A percentile compares a stretch with the other conserved stretches of the same genome.
Evolutionary conservation across 768 basidiomycete genomes (phyloP).

Genomic region (Lentinula sp.): DNA sequence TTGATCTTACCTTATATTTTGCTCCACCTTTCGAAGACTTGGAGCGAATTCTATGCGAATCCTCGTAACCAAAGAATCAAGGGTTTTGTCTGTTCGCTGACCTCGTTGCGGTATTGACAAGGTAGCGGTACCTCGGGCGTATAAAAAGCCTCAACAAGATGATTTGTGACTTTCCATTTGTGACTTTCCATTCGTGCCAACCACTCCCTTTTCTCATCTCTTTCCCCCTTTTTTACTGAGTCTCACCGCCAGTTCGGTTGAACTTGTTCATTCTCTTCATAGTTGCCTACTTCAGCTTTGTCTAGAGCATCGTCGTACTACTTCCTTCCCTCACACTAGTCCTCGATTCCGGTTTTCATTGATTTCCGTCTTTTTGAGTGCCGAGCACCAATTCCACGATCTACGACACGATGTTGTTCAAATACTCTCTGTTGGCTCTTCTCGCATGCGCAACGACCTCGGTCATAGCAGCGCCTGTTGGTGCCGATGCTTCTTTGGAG

Average conservation of each 20-base stretch:
- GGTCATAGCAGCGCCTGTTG: constrained; percentile 19
- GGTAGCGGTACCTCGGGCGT: background rate
- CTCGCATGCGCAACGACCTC: constrained; percentile 17
- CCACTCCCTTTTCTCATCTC: background rate
- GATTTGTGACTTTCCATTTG: background rate
- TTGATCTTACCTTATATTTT: background rate
- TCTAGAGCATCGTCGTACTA: background rate
- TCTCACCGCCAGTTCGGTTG: background rate
- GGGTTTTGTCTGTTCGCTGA: background rate
- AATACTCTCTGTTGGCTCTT: constrained; percentile 18
- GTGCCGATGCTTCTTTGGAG: constrained; percentile 12
- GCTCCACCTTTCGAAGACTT: background rate
- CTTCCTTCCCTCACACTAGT: background rate
- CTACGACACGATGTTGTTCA: constrained; percentile 20
- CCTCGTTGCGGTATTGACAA: background rate
- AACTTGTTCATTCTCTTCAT: background rate
- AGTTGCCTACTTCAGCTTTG: background rate
- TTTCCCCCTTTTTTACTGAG: background rate
- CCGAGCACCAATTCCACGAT: background rate
- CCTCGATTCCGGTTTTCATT: background rate
- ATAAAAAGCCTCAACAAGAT: background rate
- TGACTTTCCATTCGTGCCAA: background rate
- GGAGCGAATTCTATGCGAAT: background rate
- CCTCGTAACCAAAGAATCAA: background rate
- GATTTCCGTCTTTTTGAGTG: background rate